Base-by-base conservation (phyloP, 345 rosid species). In the Eucalyptus rudis region DNA sequence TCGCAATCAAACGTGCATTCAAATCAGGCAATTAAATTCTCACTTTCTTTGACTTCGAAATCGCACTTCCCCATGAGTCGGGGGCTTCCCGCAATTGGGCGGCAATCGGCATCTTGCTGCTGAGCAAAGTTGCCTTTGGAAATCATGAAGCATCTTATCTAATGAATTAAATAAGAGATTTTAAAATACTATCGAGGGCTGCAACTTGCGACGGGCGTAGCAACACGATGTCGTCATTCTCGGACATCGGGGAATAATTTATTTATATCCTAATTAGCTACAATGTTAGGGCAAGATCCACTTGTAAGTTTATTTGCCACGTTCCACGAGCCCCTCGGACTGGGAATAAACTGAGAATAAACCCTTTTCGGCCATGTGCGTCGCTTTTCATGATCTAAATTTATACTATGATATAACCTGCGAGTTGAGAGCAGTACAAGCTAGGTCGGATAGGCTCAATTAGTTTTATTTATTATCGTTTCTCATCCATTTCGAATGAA, bases 391-490 rank as follows among this genome's bases (percentile, higher is more conserved):
- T 71, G 47, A 36, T 10, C 4, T 36, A 36, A 20, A 76, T 19
- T 20, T 10, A 22, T 76, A 20, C 15, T 71, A 3, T 13, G 17
- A 12, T 27, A 12, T 12, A 27, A 62, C 33, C 1, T 0, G 2
- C 8, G 4, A 59, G 4, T 13, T 27, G 31, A 29, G 13, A 29
- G 27, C 29, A 10, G 4, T 33, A 68, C 43, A 5, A 33, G 24
- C 4, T 19, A 1, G 24, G 58, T 52, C 0, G 10, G 58, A 3
- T 52, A 52, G 10, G 56, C 43, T 68, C 1, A 1, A 13, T 24
- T 56, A 10, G 62, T 10, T 56, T 24, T 56, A 24, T 52, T 9
- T 33, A 22, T 13, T 3, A 17, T 4, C 1, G 2, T 10, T 36
- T 19, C 31, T 5, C 45, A 5, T 19, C 4, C 2, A 5, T 10